phyloP scores from a whole-genome alignment of 2,329 filamentous ascomycete species.

The Aspergillus aculeatus region DNA sequence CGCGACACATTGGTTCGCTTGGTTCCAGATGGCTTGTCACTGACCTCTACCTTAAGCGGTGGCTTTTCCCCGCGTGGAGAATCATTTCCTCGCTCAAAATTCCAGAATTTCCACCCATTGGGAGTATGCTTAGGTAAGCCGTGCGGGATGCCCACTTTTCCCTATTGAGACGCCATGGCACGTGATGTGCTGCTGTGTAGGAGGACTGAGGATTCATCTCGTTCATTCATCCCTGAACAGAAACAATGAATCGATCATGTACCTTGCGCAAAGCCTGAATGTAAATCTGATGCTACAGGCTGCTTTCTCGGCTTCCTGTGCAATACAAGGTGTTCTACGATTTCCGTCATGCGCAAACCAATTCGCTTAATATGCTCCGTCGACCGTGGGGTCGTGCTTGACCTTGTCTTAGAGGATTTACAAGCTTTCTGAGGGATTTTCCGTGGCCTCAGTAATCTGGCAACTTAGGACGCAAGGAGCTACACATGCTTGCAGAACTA shows the following conservation, averaged over 20 bases:
- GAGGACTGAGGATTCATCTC: neutral
- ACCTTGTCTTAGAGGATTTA: no score
- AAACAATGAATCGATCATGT: neutral
- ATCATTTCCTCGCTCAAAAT: slow-evolving; percentile 13
- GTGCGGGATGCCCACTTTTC: neutral
- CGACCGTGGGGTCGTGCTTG: no score
- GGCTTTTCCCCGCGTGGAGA: slow-evolving; percentile 15
- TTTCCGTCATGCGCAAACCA: no score
- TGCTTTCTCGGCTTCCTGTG: no score
- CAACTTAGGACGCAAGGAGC: neutral
- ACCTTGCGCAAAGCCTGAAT: neutral
- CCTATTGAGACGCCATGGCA: slow-evolving; percentile 4
- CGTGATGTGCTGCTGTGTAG: slow-evolving; percentile 19
- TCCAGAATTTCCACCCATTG: slow-evolving; percentile 18
- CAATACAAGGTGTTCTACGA: no score
- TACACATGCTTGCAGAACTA: neutral
- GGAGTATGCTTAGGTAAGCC: slow-evolving; percentile 22
- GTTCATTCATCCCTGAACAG: neutral
- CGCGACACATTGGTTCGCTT: slow-evolving; percentile 18
- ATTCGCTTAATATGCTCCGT: no score
- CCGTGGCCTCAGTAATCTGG: neutral
- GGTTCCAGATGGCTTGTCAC: neutral
- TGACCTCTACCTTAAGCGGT: neutral
- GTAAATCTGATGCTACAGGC: no score
- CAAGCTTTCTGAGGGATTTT: no score